Conservation (phyloP, 176 grass and related monocot genomes). For the Eremochloa ophiuroides region DNA sequence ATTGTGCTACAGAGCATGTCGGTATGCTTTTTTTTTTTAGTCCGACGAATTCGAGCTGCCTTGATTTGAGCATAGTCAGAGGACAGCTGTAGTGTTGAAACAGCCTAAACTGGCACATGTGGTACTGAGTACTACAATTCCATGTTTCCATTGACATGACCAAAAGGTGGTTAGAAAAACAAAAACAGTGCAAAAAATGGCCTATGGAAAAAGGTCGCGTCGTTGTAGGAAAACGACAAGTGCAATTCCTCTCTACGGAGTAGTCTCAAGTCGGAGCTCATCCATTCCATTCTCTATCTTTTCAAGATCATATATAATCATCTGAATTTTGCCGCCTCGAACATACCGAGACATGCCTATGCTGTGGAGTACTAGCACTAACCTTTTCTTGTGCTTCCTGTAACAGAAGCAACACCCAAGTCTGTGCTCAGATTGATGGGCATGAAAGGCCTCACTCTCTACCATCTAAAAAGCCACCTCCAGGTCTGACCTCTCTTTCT, state of each 20-base stretch:
- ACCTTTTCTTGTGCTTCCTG: background rate
- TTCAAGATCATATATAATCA: background rate
- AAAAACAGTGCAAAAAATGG: background rate
- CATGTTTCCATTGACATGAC: background rate
- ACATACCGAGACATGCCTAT: background rate
- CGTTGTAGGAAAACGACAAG: background rate
- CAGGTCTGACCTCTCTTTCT: slow-evolving; percentile 48
- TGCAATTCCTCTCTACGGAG: background rate
- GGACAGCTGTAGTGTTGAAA: background rate
- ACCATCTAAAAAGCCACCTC: slow-evolving; percentile 95
- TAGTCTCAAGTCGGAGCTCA: background rate
- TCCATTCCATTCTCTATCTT: too few relatives aligned
- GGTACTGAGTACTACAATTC: too few relatives aligned
- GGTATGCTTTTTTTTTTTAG: background rate
- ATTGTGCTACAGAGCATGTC: background rate
- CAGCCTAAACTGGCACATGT: background rate
- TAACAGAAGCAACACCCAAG: slow-evolving; percentile 85
- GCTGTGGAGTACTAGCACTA: background rate
- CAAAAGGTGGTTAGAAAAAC: background rate
- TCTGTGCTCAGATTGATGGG: slow-evolving; percentile 79
- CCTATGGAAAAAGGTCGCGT: background rate
- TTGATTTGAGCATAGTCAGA: background rate
- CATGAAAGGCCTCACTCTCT: slow-evolving; percentile 77
- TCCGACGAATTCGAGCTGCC: background rate
- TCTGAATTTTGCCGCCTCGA: background rate